A percentile compares a stretch with the other conserved stretches of the same genome.
phyloP scores from a whole-genome alignment of 225 moss, liverwort and hornwort genomes.

The Antitrichia curtipendula region DNA sequence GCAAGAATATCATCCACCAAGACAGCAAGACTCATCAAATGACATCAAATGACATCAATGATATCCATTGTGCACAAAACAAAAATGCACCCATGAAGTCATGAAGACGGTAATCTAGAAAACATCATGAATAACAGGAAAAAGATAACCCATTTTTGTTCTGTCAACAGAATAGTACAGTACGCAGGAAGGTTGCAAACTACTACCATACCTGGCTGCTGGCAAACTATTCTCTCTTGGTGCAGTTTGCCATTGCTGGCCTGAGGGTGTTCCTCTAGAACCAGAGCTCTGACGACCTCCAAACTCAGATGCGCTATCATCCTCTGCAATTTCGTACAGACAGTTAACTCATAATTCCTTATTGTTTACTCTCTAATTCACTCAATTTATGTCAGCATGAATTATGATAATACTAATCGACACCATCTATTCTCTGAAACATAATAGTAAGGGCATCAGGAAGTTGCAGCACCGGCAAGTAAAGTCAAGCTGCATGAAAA shows the following conservation, averaged over 20 bases:
- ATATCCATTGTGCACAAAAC: neutral
- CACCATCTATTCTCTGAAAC: neutral
- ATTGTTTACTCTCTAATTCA: neutral
- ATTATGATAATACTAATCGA: neutral
- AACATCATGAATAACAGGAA: neutral
- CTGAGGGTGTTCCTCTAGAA: slow-evolving; percentile 21
- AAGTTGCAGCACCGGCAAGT: neutral
- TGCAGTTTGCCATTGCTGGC: slow-evolving; percentile 29
- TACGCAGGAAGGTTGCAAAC: neutral
- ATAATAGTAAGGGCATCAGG: neutral
- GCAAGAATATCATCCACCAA: neutral
- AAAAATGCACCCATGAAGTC: neutral
- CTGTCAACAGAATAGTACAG: neutral
- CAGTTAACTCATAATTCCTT: neutral
- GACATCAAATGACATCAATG: neutral
- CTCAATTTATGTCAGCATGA: neutral
- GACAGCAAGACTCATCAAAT: neutral
- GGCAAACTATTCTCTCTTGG: slow-evolving; percentile 12
- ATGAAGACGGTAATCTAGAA: neutral
- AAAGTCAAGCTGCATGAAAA: neutral
- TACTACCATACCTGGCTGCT: slow-evolving; percentile 21
- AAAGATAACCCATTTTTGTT: neutral
- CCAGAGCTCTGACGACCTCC: slow-evolving; percentile 29
- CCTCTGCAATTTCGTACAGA: slow-evolving; percentile 16
- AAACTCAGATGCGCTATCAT: slow-evolving; percentile 32